phyloP scores from a whole-genome alignment of 116 monocot species.

The Phalaenopsis hybrid region DNA sequence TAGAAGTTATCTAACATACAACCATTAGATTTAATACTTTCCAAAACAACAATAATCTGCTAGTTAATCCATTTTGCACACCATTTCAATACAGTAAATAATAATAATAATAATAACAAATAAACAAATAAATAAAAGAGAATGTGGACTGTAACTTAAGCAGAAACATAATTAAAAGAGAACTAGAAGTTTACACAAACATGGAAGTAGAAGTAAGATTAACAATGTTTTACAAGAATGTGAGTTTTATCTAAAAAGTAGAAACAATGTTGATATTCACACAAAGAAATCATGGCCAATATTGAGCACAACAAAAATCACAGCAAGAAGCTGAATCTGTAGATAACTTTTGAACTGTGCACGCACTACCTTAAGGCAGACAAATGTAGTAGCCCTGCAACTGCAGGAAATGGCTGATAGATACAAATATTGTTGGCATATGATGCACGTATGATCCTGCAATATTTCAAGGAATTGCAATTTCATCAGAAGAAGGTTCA shows the following conservation, averaged over 20 bases:
- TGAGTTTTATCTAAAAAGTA: not conserved
- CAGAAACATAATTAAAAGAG: not conserved
- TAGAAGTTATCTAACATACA: no score
- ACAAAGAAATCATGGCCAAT: not conserved
- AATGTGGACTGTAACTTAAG: not conserved
- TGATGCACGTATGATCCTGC: slow-evolving; percentile 80
- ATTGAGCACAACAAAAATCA: not conserved
- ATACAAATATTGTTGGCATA: slow-evolving; percentile 76
- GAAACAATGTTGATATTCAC: not conserved
- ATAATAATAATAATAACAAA: no score
- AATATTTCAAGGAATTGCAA: slow-evolving; percentile 17
- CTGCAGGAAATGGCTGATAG: slow-evolving; percentile 68
- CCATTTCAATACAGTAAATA: not conserved
- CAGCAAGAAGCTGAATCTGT: not conserved
- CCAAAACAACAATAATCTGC: not conserved
- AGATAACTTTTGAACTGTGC: not conserved
- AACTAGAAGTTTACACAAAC: not conserved
- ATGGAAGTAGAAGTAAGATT: no score
- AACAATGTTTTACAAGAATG: not conserved
- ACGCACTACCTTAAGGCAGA: slow-evolving; percentile 63
- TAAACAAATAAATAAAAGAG: not conserved
- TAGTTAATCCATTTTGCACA: not conserved
- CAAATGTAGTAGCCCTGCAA: slow-evolving; percentile 58
- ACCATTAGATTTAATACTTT: no score
- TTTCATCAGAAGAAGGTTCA: not conserved